These are phyloP conservation scores for Cladosporium sp. DNA, from an alignment of 2,329 filamentous ascomycete species.

Conservation along the genomic window DNA sequence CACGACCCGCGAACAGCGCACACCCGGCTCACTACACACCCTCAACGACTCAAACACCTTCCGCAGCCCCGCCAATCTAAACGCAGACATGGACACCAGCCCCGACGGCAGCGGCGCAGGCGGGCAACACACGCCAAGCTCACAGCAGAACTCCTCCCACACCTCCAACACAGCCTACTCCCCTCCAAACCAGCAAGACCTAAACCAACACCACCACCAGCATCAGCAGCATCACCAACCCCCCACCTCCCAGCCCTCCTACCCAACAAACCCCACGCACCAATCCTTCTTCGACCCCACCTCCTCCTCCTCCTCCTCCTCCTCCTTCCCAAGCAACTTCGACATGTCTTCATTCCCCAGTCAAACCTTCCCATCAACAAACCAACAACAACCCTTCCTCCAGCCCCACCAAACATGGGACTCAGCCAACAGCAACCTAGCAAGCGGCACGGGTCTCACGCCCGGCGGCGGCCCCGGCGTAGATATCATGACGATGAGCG, in stretches of 20 bases:
- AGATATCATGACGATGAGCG: constrained; percentile 27
- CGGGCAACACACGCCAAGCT: constrained; percentile 25
- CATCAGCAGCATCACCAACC: constrained; percentile 4
- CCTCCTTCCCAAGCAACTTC: constrained; percentile 18
- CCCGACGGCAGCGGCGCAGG: constrained; percentile 24
- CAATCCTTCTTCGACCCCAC: constrained; percentile 3
- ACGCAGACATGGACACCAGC: constrained; percentile 28
- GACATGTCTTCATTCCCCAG: constrained; percentile 19
- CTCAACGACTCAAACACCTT: constrained; percentile 14
- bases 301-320: constrained; percentile 16
- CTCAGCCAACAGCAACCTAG: constrained; percentile 17
- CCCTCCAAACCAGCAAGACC: constrained; percentile 19
- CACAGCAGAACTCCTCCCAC: constrained; percentile 23
- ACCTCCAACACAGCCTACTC: constrained; percentile 27
- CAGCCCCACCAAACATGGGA: constrained; percentile 17
- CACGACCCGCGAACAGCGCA: constrained; percentile 23
- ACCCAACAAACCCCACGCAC: neutral
- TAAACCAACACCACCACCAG: constrained; percentile 10
- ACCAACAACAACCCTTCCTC: neutral
- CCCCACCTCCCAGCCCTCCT: neutral
- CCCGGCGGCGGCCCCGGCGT: constrained; percentile 18
- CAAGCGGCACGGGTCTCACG: constrained; percentile 19
- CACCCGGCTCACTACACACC: constrained; percentile 21
- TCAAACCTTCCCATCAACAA: neutral
- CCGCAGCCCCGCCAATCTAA: constrained; percentile 20